These are phyloP conservation scores for Brettanomyces sp. DNA, from an alignment of 805 yeast genomes.

Conservation along the genomic window DNA sequence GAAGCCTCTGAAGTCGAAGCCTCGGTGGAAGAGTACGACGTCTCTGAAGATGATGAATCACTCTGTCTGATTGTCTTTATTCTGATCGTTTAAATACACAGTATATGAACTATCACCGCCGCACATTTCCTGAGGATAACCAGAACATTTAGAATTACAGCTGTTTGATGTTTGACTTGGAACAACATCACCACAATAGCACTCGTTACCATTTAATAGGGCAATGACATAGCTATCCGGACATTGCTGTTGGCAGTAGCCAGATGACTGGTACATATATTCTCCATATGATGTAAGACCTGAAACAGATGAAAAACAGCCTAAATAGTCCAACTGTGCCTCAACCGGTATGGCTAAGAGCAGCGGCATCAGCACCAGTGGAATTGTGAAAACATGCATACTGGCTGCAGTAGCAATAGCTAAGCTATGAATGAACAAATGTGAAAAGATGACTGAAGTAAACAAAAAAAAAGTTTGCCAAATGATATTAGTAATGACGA, in stretches of 20 bases:
- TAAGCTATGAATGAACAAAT: no score
- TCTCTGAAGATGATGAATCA: constrained; percentile 11
- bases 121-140: constrained; percentile 56
- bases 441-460: no score
- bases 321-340: constrained; percentile 10
- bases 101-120: constrained; percentile 40
- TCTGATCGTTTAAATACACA: constrained; percentile 30
- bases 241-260: constrained; percentile 52
- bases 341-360: not conserved
- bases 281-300: constrained; percentile 32
- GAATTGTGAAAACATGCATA: not conserved
- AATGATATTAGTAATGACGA: no score
- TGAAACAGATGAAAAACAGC: constrained; percentile 24
- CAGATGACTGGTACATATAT: constrained; percentile 51
- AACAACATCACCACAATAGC: constrained; percentile 56
- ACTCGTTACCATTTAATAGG: constrained; percentile 39
- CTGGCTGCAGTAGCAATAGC: no score
- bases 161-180: constrained; percentile 23
- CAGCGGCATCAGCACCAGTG: not conserved
- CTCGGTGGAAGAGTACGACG: constrained; percentile 6
- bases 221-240: constrained; percentile 28
- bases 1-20: constrained; percentile 5
- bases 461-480: no score
- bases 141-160: constrained; percentile 48
- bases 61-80: constrained; percentile 5